Evolutionary conservation across 2,329 filamentous ascomycete genomes (phyloP).

Genomic region (Zymoseptoria tritici): DNA sequence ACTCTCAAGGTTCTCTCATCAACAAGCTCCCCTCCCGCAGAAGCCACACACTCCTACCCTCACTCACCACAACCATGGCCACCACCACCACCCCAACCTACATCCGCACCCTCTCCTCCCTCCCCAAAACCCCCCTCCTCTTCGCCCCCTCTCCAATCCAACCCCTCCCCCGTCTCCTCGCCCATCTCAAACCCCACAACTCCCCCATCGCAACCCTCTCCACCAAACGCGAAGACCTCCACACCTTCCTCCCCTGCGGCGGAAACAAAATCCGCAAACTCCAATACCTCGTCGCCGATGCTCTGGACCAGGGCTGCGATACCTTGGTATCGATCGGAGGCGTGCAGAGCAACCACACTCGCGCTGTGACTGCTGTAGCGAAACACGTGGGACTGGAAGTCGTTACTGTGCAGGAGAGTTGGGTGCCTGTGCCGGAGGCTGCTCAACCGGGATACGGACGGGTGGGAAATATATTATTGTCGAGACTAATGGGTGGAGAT

Average conservation of each 20-base stretch:
- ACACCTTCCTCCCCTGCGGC: constrained; percentile 31
- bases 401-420: constrained; percentile 27
- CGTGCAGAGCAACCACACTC: constrained; percentile 33
- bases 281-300: constrained; percentile 33
- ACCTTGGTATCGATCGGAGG: constrained; percentile 33
- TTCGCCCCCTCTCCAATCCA: constrained; percentile 65
- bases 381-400: constrained; percentile 27
- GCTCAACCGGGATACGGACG: constrained; percentile 29
- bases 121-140: constrained; percentile 54
- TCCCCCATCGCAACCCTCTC: constrained; percentile 43
- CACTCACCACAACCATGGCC: background rate
- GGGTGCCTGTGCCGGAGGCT: constrained; percentile 18
- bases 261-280: constrained; percentile 36
- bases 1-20: background rate
- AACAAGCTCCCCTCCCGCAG: background rate
- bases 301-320: constrained; percentile 22
- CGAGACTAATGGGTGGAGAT: constrained; percentile 46
- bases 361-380: constrained; percentile 31
- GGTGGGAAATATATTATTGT: constrained; percentile 66
- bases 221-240: constrained; percentile 63
- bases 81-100: constrained; percentile 11
- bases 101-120: constrained; percentile 29
- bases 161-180: constrained; percentile 55
- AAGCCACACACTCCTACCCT: background rate
- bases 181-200: constrained; percentile 45